These are phyloP conservation scores for Tetrapisispora fleetii DNA, from an alignment of 805 yeast genomes.

Conservation along the genomic window DNA sequence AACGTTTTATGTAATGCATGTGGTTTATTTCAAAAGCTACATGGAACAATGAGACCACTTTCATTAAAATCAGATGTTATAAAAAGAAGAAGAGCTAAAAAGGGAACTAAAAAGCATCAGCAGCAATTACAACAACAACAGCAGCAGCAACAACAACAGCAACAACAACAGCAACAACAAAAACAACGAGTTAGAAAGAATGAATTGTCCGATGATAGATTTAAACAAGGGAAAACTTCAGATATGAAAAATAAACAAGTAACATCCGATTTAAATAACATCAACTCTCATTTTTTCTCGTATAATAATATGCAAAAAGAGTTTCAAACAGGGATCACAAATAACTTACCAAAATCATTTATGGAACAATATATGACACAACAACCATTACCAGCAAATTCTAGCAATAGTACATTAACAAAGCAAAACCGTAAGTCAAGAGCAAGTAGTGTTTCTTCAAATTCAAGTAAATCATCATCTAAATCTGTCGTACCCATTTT, in stretches of 20 bases:
- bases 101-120: slow-evolving; percentile 39
- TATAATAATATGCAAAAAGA: slow-evolving; percentile 6
- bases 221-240: not conserved
- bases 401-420: not conserved
- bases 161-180: slow-evolving; percentile 2
- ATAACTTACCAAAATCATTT: not conserved
- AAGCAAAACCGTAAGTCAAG: slow-evolving; percentile 12
- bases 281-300: not conserved
- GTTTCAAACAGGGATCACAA: not conserved
- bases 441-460: slow-evolving; percentile 23
- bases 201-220: not conserved
- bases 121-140: slow-evolving; percentile 5
- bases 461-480: slow-evolving; percentile 10
- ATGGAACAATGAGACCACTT: slow-evolving; percentile 90
- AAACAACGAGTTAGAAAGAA: slow-evolving; percentile 2
- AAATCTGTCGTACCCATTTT: slow-evolving; percentile 28
- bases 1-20: slow-evolving; percentile 94
- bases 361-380: not conserved
- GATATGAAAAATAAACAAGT: not conserved
- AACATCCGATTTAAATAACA: slow-evolving; percentile 4
- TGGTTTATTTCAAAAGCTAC: slow-evolving; percentile 83
- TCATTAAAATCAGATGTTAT: slow-evolving; percentile 88
- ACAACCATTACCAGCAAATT: not conserved
- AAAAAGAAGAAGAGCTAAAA: slow-evolving; percentile 58
- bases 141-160: not conserved